phyloP scores from a whole-genome alignment of 2,329 filamentous ascomycete genomes.

The Chaetomium sp. region DNA sequence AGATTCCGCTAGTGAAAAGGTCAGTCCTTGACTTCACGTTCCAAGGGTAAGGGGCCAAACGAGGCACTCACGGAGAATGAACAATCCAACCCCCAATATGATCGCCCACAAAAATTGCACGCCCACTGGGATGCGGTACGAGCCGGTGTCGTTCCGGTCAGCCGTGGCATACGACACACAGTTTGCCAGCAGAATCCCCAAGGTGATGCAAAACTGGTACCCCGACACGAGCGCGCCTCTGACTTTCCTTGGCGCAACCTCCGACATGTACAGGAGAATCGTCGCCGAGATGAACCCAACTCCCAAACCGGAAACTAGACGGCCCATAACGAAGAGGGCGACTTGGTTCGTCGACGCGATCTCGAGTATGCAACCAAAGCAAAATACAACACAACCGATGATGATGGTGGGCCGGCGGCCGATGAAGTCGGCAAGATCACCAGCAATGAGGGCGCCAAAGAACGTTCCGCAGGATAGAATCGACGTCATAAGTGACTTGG shows the following conservation, averaged over 20 bases:
- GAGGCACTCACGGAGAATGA: slow-evolving; percentile 29
- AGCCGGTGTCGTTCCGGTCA: slow-evolving; percentile 49
- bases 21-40: neutral
- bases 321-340: slow-evolving; percentile 54
- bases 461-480: slow-evolving; percentile 61
- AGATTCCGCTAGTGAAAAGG: slow-evolving; percentile 50
- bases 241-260: slow-evolving; percentile 52
- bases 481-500: slow-evolving; percentile 49
- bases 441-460: slow-evolving; percentile 58
- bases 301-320: slow-evolving; percentile 58
- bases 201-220: slow-evolving; percentile 72
- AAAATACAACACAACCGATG: slow-evolving; percentile 53
- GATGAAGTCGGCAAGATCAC: slow-evolving; percentile 58
- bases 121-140: slow-evolving; percentile 65
- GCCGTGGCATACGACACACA: slow-evolving; percentile 63
- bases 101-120: slow-evolving; percentile 54
- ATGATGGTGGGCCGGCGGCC: slow-evolving; percentile 56
- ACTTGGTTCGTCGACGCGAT: slow-evolving; percentile 45
- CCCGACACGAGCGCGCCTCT: slow-evolving; percentile 66
- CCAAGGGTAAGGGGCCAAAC: no score
- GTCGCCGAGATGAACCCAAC: slow-evolving; percentile 63
- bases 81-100: slow-evolving; percentile 33
- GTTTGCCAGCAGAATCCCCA: slow-evolving; percentile 63
- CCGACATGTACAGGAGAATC: slow-evolving; percentile 67
- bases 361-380: slow-evolving; percentile 52